Evolutionary conservation across 129 eudicot species (phyloP), one percentile per base, ranked within the genome.

Genomic region (Centrapalus pauciflorus): DNA sequence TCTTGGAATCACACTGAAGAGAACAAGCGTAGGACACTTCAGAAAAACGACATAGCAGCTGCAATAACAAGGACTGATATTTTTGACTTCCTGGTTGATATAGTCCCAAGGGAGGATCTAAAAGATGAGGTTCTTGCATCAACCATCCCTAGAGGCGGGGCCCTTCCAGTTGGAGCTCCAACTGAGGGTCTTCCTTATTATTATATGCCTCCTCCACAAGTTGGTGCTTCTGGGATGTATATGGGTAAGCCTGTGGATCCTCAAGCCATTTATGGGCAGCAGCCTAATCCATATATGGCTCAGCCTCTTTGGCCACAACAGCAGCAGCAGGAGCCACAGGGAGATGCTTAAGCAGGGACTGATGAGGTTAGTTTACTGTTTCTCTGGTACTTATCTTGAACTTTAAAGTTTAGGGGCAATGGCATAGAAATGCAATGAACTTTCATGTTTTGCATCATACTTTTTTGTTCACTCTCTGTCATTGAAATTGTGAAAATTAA

Each of bases 1-100:
- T 79, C 95, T 5, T 87, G 95, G 95, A 87, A 87, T 57, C 95
- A 87, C 74, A 87, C 95, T 0, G 95, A 87, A 80, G 95, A 87
- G 84, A 87, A 87, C 70, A 87, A 87, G 58, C 74, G 90, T 74
- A 77, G 90, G 80, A 88, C 95, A 0, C 86, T 84, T 6, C 90
- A 88, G 84, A 88, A 84, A 59, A 88, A 88, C 38, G 95, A 87
- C 35, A 87, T 87, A 14, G 90, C 95, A 0, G 90, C 95, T 26
- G 95, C 95, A 3, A 87, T 87, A 28, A 84, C 95, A 0, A 84
- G 88, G 83, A 87, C 95, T 19, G 95, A 87, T 65, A 87, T 87
- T 60, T 87, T 87, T 49, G 95, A 87, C 76, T 87, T 87, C 62
- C 30, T 87, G 76, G 90, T 87, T 59, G 95, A 87, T 71, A 87